These are phyloP conservation scores for Leccinum cinnamomeum DNA, from an alignment of 1,284 basidiomycete species.

Conservation along the genomic window DNA sequence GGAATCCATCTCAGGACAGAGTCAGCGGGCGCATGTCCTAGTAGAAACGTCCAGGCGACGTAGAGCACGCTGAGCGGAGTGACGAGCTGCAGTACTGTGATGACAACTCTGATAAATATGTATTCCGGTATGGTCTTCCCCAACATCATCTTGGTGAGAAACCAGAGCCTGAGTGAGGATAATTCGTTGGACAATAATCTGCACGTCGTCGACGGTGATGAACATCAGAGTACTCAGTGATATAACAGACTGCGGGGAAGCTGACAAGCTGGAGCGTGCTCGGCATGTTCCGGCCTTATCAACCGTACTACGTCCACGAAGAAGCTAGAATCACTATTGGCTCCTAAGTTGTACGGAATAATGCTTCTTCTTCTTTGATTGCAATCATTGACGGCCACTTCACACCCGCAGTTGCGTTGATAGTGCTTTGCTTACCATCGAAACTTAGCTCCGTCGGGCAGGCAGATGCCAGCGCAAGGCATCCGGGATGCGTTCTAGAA, in stretches of 20 bases:
- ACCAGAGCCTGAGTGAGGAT: neutral
- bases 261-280: neutral
- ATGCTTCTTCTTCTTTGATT: neutral
- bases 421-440: neutral
- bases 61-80: slow-evolving; percentile 50
- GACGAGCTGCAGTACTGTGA: slow-evolving; percentile 48
- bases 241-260: no score
- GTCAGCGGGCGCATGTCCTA: neutral
- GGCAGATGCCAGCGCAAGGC: neutral
- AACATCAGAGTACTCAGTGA: neutral
- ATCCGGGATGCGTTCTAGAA: neutral
- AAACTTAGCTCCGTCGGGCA: neutral
- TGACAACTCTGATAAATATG: slow-evolving; percentile 50
- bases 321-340: no score
- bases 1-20: neutral
- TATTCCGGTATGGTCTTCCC: slow-evolving; percentile 51
- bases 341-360: no score
- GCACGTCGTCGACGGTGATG: neutral
- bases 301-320: no score
- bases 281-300: neutral
- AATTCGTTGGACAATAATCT: neutral
- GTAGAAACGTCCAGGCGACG: slow-evolving; percentile 15
- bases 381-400: neutral
- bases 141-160: slow-evolving; percentile 37
- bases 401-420: neutral